Evolutionary conservation across 176 grass and related monocot species (phyloP).

Genomic region (Tillandsia leiboldiana): DNA sequence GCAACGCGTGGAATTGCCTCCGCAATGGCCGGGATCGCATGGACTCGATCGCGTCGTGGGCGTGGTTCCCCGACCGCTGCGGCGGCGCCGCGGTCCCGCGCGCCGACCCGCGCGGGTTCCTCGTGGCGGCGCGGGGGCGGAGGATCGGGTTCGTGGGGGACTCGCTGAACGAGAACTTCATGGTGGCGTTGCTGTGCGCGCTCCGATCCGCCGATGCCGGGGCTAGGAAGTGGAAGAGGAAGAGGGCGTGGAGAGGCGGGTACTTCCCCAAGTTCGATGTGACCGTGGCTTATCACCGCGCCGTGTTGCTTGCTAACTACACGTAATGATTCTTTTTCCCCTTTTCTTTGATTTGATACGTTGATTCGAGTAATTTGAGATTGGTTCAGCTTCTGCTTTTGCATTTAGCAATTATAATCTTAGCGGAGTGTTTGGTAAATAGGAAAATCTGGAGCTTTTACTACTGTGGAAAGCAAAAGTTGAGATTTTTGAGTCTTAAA

Average conservation of each 20-base stretch:
- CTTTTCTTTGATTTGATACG: background rate
- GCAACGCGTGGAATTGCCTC: constrained; percentile 88
- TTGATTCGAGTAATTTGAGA: background rate
- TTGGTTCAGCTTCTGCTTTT: too few species aligned
- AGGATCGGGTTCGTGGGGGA: constrained; percentile 22
- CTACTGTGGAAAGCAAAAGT: too few species aligned
- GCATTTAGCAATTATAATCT: too few species aligned
- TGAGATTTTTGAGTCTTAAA: too few species aligned
- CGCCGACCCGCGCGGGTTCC: constrained; percentile 36
- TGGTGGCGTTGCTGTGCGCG: constrained; percentile 66
- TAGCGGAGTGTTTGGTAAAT: too few species aligned
- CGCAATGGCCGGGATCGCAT: constrained; percentile 40
- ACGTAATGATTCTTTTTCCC: constrained; percentile 44
- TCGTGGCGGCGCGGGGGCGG: background rate
- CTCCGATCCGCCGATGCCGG: constrained; percentile 48
- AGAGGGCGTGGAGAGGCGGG: constrained; percentile 75
- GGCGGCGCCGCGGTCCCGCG: constrained; percentile 42
- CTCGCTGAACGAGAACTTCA: constrained; percentile 78
- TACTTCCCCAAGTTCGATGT: constrained; percentile 74
- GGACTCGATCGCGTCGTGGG: constrained; percentile 48
- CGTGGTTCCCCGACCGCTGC: constrained; percentile 66
- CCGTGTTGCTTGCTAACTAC: constrained; percentile 76
- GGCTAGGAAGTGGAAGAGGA: constrained; percentile 81
- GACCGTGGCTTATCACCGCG: constrained; percentile 72
- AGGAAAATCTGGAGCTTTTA: too few species aligned